phyloP scores from a whole-genome alignment of 345 rosid genomes.

The Salix koriyanagi region DNA sequence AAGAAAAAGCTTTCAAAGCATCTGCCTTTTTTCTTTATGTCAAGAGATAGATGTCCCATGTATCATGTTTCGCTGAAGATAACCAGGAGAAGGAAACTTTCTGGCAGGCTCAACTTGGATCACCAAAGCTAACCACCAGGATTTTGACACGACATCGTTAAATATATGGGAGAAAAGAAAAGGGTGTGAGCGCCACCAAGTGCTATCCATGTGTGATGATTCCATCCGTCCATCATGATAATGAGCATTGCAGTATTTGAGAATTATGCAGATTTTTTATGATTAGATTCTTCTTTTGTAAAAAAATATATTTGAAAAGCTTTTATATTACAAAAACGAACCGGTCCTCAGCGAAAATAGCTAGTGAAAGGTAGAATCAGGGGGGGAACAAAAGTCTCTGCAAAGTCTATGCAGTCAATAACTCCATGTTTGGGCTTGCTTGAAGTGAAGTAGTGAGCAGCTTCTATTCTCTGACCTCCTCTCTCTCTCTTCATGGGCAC shows the following conservation, averaged over 20 bases:
- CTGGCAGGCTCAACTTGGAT: constrained; percentile 13
- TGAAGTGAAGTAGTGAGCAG: constrained; percentile 14
- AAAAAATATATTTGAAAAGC: too few species aligned
- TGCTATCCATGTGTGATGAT: not conserved
- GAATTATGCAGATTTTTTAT: not conserved
- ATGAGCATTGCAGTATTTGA: not conserved
- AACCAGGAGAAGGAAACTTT: constrained; percentile 6
- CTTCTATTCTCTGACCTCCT: constrained; percentile 9
- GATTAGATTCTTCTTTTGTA: too few species aligned
- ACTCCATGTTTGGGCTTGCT: constrained; percentile 9
- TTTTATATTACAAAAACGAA: too few species aligned
- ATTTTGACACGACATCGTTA: not conserved
- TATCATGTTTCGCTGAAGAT: not conserved
- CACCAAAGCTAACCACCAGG: constrained; percentile 1
- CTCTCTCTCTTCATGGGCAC: constrained; percentile 8
- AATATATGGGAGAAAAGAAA: not conserved
- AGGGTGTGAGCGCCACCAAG: not conserved
- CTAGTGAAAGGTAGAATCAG: not conserved
- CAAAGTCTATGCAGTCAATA: not conserved
- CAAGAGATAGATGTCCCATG: constrained; percentile 15
- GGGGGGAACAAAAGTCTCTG: not conserved
- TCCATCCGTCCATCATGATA: not conserved
- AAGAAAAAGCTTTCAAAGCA: constrained; percentile 13
- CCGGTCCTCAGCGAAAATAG: too few species aligned
- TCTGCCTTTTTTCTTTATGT: constrained; percentile 11